Evolutionary conservation across 202 grass and related monocot genomes (phyloP).

Genomic region (Cymbopogon flexuosus): DNA sequence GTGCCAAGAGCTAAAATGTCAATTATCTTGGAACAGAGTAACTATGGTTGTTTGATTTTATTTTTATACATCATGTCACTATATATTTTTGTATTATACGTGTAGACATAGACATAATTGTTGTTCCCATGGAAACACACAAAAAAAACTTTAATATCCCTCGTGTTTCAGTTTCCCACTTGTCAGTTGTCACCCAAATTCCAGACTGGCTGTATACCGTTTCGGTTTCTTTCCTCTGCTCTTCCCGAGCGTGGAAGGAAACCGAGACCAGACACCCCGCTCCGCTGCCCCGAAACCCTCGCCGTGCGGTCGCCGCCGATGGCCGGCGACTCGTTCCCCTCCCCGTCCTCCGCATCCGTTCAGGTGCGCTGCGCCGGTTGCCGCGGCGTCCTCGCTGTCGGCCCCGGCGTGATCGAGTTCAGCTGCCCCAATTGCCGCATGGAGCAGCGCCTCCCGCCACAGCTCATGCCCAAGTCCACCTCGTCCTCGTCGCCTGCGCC

Average conservation of each 20-base stretch:
- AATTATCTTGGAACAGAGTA: no score
- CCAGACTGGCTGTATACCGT: conserved; percentile 20
- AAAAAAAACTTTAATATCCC: no score
- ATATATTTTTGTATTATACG: no score
- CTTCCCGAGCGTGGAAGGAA: conserved; percentile 36
- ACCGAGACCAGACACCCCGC: conserved; percentile 10
- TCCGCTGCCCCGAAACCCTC: conserved; percentile 27
- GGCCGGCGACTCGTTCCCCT: conserved; percentile 44
- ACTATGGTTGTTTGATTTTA: no score
- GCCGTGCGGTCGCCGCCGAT: conserved; percentile 34
- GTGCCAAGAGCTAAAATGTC: no score
- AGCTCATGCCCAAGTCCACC: conserved; percentile 54
- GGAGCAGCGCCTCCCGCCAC: conserved; percentile 74
- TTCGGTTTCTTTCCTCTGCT: conserved; percentile 40
- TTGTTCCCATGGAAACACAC: no score
- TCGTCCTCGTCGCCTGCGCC: conserved; percentile 28
- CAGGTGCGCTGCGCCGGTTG: conserved; percentile 84
- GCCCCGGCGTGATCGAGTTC: conserved; percentile 73
- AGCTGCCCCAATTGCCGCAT: conserved; percentile 82
- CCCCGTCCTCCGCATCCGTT: conserved; percentile 24
- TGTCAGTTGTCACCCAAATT: background rate
- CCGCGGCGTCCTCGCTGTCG: conserved; percentile 60
- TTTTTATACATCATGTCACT: no score
- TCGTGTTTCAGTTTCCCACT: no score
- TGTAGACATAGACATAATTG: no score